A percentile compares a stretch with the other conserved stretches of the same genome.
Evolutionary conservation across 768 basidiomycete species (phyloP).

Genomic region (Leccinum sublutescens): DNA sequence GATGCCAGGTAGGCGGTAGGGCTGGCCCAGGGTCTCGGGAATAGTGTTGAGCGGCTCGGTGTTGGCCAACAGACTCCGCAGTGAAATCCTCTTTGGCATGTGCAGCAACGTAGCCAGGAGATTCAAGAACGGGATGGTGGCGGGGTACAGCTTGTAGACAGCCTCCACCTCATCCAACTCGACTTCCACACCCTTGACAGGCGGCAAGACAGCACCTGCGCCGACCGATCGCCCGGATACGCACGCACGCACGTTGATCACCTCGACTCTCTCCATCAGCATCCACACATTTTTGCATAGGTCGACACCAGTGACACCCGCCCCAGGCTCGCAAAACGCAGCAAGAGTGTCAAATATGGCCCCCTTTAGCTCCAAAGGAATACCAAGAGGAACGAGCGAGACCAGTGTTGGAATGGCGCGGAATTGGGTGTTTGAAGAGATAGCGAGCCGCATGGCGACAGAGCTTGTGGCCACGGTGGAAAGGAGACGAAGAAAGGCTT

Average conservation of each 20-base stretch:
- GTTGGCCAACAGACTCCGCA: slow-evolving; percentile 58
- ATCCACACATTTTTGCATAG: slow-evolving; percentile 83
- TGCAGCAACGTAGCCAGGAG: slow-evolving; percentile 83
- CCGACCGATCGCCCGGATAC: slow-evolving; percentile 27
- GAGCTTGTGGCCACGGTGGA: slow-evolving; percentile 75
- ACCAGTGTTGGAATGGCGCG: slow-evolving; percentile 80
- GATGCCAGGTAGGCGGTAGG: slow-evolving; percentile 80
- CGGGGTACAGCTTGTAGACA: slow-evolving; percentile 73
- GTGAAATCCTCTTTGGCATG: slow-evolving; percentile 68
- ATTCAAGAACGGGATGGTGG: slow-evolving; percentile 84
- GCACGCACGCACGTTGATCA: slow-evolving; percentile 67
- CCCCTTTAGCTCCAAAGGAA: slow-evolving; percentile 92
- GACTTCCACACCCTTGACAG: slow-evolving; percentile 76
- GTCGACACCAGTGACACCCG: slow-evolving; percentile 68
- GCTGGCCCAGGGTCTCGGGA: slow-evolving; percentile 76
- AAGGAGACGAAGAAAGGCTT: slow-evolving; percentile 78
- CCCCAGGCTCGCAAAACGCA: slow-evolving; percentile 82
- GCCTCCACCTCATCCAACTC: slow-evolving; percentile 90
- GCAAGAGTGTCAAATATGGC: slow-evolving; percentile 77
- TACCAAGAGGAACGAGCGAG: slow-evolving; percentile 69
- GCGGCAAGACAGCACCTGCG: slow-evolving; percentile 40
- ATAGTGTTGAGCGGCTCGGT: slow-evolving; percentile 68
- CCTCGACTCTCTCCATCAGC: slow-evolving; percentile 79
- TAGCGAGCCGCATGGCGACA: slow-evolving; percentile 71
- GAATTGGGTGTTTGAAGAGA: slow-evolving; percentile 74